A percentile compares a stretch with the other conserved stretches of the same genome.
phyloP scores from a whole-genome alignment of 805 yeast genomes.

The Wickerhamiella australiensis region DNA sequence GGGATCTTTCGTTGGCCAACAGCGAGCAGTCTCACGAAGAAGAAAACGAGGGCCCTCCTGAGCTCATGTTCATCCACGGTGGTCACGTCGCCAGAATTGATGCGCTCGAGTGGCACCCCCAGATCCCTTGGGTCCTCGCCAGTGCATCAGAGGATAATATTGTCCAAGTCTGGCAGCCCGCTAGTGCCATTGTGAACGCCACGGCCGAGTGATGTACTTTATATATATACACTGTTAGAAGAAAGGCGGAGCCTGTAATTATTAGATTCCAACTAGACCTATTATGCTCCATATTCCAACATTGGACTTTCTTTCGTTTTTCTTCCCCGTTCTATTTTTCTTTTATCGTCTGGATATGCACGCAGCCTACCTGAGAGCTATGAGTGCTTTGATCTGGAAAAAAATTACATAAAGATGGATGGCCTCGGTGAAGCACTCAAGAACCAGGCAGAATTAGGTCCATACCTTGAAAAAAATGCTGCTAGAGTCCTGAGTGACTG shows the following conservation, averaged over 20 bases:
- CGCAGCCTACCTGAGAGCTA: too few species aligned
- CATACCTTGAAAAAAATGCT: slow-evolving; percentile 2
- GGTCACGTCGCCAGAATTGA: slow-evolving; percentile 67
- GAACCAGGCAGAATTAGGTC: not conserved
- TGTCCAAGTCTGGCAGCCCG: slow-evolving; percentile 65
- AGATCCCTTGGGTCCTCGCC: slow-evolving; percentile 43
- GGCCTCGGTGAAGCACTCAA: slow-evolving; percentile 1
- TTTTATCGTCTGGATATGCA: not conserved
- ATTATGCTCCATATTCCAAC: too few species aligned
- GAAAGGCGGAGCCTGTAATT: too few species aligned
- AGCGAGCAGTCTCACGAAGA: slow-evolving; percentile 40
- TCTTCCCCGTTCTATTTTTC: too few species aligned
- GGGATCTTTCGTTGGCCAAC: slow-evolving; percentile 57
- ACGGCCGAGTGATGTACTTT: not conserved
- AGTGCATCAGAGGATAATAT: slow-evolving; percentile 67
- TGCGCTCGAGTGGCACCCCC: slow-evolving; percentile 58
- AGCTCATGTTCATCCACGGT: slow-evolving; percentile 68
- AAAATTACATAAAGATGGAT: slow-evolving; percentile 7
- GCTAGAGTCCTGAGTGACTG: slow-evolving; percentile 19
- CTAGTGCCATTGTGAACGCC: slow-evolving; percentile 32
- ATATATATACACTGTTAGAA: not conserved
- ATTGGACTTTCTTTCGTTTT: not conserved
- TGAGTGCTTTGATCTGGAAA: too few species aligned
- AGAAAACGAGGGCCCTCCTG: slow-evolving; percentile 59
- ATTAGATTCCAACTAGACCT: too few species aligned